phyloP scores from a whole-genome alignment of 2,329 filamentous ascomycete genomes.

The Shiraia bambusicola region DNA sequence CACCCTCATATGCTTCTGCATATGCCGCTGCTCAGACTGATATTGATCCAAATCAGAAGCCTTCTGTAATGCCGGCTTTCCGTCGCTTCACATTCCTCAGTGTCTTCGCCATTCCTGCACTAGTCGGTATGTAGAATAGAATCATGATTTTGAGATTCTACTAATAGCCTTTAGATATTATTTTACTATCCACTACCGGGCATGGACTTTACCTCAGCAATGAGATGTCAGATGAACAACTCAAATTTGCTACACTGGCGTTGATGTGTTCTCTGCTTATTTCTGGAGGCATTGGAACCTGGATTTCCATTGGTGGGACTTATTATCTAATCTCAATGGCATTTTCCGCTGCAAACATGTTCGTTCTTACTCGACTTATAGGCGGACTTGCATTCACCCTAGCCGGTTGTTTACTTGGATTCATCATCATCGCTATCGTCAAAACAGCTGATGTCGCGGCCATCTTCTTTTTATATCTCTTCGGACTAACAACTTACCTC shows the following conservation, averaged over 20 bases:
- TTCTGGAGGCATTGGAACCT: constrained; percentile 62
- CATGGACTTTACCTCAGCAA: constrained; percentile 63
- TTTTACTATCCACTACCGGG: constrained; percentile 60
- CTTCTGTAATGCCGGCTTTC: constrained; percentile 49
- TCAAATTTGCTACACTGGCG: constrained; percentile 58
- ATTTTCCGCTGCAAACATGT: constrained; percentile 58
- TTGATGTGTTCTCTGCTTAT: constrained; percentile 61
- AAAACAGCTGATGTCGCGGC: constrained; percentile 51
- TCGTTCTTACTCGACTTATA: constrained; percentile 55
- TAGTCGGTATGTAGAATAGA: constrained; percentile 47
- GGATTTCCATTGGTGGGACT: constrained; percentile 63
- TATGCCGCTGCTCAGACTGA: constrained; percentile 57
- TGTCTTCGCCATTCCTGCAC: constrained; percentile 63
- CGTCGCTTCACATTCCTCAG: constrained; percentile 59
- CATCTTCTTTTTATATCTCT: constrained; percentile 61
- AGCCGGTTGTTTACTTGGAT: constrained; percentile 54
- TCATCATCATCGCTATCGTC: constrained; percentile 53
- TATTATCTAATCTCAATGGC: constrained; percentile 63
- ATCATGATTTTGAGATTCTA: neutral
- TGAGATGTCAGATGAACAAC: constrained; percentile 54
- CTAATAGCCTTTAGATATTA: constrained; percentile 49
- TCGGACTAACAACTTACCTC: constrained; percentile 61
- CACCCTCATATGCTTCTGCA: constrained; percentile 52
- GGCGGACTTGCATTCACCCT: constrained; percentile 55
- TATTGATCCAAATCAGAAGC: constrained; percentile 51